Evolutionary conservation across 495 filamentous ascomycete genomes (phyloP).

Genomic region (Trichoderma reesei): DNA sequence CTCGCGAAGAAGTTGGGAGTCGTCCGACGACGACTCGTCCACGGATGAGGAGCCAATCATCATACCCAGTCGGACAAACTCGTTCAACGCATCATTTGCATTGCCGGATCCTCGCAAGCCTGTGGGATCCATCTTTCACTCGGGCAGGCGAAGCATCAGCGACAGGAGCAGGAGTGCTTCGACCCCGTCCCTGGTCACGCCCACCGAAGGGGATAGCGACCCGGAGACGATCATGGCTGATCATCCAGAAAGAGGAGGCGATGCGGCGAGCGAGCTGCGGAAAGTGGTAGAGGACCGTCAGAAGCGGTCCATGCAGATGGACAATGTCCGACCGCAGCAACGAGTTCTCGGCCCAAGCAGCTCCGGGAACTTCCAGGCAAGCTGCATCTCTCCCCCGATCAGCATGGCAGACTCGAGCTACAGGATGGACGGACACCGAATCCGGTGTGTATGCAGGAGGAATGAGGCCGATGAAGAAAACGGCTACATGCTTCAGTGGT

Average conservation of each 20-base stretch:
- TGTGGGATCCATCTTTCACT: constrained; percentile 41
- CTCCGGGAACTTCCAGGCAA: constrained; percentile 16
- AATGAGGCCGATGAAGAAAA: constrained; percentile 42
- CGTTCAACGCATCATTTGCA: constrained; percentile 55
- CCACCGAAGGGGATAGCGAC: constrained; percentile 15
- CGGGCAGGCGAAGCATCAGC: constrained; percentile 38
- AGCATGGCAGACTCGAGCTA: constrained; percentile 57
- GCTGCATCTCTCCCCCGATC: constrained; percentile 49
- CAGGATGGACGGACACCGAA: constrained; percentile 39
- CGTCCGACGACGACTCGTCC: constrained; percentile 42
- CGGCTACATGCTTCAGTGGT: constrained; percentile 81
- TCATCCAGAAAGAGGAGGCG: constrained; percentile 23
- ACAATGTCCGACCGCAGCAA: constrained; percentile 9
- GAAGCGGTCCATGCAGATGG: constrained; percentile 25
- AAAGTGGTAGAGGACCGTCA: constrained; percentile 61
- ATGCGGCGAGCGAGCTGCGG: constrained; percentile 55
- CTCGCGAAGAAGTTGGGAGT: constrained; percentile 25
- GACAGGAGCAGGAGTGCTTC: constrained; percentile 32
- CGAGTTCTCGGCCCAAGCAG: constrained; percentile 10
- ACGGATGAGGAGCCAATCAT: constrained; percentile 59
- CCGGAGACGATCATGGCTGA: constrained; percentile 14
- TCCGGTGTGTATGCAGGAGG: constrained; percentile 66
- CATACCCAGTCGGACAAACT: constrained; percentile 51
- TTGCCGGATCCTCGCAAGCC: constrained; percentile 43
- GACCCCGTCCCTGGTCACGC: constrained; percentile 16